Evolutionary conservation across 2,329 filamentous ascomycete genomes (phyloP).

Genomic region (Cryphonectria japonica): DNA sequence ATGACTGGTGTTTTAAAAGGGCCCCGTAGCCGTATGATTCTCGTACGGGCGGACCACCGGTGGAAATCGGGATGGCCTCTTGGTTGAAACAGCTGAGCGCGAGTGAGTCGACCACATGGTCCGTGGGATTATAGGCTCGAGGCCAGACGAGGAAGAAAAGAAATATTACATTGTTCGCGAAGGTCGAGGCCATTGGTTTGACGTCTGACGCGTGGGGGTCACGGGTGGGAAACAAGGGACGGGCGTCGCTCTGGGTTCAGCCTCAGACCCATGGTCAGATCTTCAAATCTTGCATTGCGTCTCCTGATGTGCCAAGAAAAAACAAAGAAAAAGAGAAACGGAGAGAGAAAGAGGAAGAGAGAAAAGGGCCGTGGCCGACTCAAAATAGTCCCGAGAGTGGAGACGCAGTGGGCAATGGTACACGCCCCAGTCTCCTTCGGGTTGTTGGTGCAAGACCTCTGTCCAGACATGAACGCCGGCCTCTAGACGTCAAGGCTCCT

Average conservation of each 20-base stretch:
- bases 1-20: slow-evolving; percentile 10
- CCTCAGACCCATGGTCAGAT: not conserved
- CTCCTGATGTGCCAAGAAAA: not conserved
- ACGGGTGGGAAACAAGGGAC: not conserved
- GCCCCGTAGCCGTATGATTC: slow-evolving; percentile 14
- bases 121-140: not conserved
- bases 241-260: not conserved
- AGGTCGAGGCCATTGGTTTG: not conserved
- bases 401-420: not conserved
- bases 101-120: not conserved
- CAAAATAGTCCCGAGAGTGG: not conserved
- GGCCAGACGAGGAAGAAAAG: not conserved
- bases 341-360: too few species aligned
- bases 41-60: slow-evolving; percentile 13
- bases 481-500: too few species aligned
- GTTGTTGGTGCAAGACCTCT: too few species aligned
- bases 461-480: too few species aligned
- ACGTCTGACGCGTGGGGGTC: slow-evolving; percentile 1
- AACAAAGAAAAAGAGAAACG: not conserved
- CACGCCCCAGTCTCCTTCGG: not conserved
- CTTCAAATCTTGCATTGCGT: not conserved
- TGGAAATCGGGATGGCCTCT: not conserved
- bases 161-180: not conserved
- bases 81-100: not conserved
- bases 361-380: not conserved